Evolutionary conservation across 345 rosid species (phyloP).

Genomic region (Jatropha curcas): DNA sequence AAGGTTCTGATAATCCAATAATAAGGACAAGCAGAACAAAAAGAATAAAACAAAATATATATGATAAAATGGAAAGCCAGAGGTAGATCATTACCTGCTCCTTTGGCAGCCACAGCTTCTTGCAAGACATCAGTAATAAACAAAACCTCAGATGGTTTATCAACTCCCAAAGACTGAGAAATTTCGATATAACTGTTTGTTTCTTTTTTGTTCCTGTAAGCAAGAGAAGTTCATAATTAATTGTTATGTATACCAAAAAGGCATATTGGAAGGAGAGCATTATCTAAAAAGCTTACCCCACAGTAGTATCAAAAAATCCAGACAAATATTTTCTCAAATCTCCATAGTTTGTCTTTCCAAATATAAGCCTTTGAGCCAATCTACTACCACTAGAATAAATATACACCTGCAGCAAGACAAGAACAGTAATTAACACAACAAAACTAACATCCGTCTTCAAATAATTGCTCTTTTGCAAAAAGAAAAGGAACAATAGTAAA

Average conservation of each 20-base stretch:
- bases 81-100: conserved; percentile 54
- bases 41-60: background rate
- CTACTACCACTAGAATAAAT: conserved; percentile 98
- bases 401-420: conserved; percentile 56
- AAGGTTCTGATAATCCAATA: background rate
- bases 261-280: background rate
- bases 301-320: conserved; percentile 80
- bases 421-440: conserved; percentile 8
- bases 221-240: background rate
- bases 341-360: conserved; percentile 81
- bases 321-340: conserved; percentile 80
- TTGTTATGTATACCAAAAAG: background rate
- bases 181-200: conserved; percentile 73
- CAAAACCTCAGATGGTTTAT: conserved; percentile 73
- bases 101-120: conserved; percentile 90
- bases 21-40: background rate
- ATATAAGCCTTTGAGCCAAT: conserved; percentile 86
- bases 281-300: conserved; percentile 55
- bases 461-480: background rate
- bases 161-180: conserved; percentile 70
- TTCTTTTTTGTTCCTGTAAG: conserved; percentile 80
- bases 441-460: too few species aligned
- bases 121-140: conserved; percentile 80
- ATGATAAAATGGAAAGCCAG: background rate
- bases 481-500: background rate